These are phyloP conservation scores for Luffa aegyptiaca DNA, from an alignment of 306 rosid genomes.

Conservation along the genomic window DNA sequence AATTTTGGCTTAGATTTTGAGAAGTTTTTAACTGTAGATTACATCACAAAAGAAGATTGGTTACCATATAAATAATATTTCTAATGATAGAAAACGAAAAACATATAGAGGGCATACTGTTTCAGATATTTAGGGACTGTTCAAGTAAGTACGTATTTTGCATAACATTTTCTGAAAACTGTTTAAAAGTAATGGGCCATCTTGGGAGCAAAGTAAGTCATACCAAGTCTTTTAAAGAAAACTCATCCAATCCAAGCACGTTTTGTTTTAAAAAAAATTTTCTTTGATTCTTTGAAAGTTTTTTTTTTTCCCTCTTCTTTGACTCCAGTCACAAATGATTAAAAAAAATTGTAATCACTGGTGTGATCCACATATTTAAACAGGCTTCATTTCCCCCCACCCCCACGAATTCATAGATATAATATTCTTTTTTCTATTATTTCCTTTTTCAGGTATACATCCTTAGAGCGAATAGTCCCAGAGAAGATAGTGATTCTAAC, in stretches of 20 bases:
- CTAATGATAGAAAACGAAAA: not conserved
- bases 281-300: not conserved
- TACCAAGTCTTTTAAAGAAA: not conserved
- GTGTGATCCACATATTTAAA: not conserved
- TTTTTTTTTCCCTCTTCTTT: too few relatives aligned
- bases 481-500: slow-evolving; percentile 8
- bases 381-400: not conserved
- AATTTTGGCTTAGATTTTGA: not conserved
- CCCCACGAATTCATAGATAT: not conserved
- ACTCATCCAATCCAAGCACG: not conserved
- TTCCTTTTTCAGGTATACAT: slow-evolving; percentile 43
- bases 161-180: not conserved
- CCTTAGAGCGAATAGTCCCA: slow-evolving; percentile 34
- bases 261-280: not conserved
- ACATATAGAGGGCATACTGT: not conserved
- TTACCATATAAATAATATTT: not conserved
- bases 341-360: not conserved
- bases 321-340: not conserved
- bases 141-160: not conserved
- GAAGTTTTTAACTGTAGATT: not conserved
- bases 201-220: not conserved
- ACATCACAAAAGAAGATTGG: not conserved
- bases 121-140: not conserved
- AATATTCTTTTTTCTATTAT: not conserved
- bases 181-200: not conserved